A percentile compares a stretch with the other conserved stretches of the same genome.
Conservation (phyloP, 23 red algal genomes). For the Gracilaria vermiculophylla region DNA sequence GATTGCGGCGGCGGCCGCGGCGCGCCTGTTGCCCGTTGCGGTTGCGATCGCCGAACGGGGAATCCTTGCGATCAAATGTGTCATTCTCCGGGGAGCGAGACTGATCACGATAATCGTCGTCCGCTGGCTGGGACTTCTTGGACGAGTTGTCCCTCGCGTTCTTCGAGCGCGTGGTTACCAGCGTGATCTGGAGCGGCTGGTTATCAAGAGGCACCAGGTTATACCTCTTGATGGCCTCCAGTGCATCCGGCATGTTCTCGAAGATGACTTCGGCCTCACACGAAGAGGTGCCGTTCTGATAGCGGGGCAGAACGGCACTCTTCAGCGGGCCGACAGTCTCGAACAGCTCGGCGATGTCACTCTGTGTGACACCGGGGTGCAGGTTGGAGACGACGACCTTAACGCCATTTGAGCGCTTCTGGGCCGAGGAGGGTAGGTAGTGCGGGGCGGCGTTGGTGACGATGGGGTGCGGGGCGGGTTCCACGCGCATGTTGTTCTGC, state of each 20-base stretch:
- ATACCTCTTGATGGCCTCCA: slow-evolving; percentile 88
- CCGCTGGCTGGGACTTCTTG: slow-evolving; percentile 8
- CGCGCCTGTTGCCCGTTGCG: slow-evolving; percentile 14
- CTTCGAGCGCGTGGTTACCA: slow-evolving; percentile 50
- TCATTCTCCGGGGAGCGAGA: slow-evolving; percentile 6
- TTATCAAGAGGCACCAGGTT: slow-evolving; percentile 92
- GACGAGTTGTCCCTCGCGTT: not conserved
- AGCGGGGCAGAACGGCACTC: slow-evolving; percentile 26
- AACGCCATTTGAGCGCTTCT: slow-evolving; percentile 21
- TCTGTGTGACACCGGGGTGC: slow-evolving; percentile 71
- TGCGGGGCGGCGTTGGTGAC: not conserved
- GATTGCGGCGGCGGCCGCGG: slow-evolving; percentile 6
- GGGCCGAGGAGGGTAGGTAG: slow-evolving; percentile 1
- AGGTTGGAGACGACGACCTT: slow-evolving; percentile 74
- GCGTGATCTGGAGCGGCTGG: slow-evolving; percentile 79
- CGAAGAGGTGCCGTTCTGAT: slow-evolving; percentile 35
- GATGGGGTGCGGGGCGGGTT: not conserved
- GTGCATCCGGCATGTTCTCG: slow-evolving; percentile 58
- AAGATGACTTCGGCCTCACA: slow-evolving; percentile 83
- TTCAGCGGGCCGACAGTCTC: slow-evolving; percentile 69
- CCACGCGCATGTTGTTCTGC: not conserved
- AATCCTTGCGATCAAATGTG: slow-evolving; percentile 1
- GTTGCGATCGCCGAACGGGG: slow-evolving; percentile 3
- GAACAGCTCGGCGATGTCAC: slow-evolving; percentile 75
- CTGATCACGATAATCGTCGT: not conserved